Base-by-base conservation (phyloP, 768 basidiomycete species). In the Termitomyces sp. region DNA sequence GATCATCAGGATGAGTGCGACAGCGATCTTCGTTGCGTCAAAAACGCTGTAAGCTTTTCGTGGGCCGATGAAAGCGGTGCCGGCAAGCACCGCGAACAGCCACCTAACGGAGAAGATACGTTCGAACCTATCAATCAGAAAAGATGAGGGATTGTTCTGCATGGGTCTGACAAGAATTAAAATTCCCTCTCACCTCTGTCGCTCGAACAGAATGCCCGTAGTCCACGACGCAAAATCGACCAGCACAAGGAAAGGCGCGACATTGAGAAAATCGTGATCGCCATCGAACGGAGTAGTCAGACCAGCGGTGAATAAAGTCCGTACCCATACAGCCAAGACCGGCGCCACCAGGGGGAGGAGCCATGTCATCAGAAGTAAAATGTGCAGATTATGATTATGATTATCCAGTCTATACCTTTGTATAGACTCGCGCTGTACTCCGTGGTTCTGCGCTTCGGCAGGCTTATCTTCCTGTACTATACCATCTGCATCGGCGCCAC, bases 321-420 rank as follows among this genome's bases (percentile, higher is more conserved):
- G 82, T 2, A 87, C 87, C 95, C 95, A 98, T 2, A 96, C 93
- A 1, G 82, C 86, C 26, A 98, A 74, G 6, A 88, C 86, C 0
- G 91, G 87, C 2, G 84, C 87, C 6, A 79, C 79, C 54, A 91
- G 74, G 1, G 94, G 94, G 0, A 96, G 71, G 2, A 94, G 74
- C 80, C 86, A 87, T 17, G 89, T 86, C 81, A 94, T 84, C 35
- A 94, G 73, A 51, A 94, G 71, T 11, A 94, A 68, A 0, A 91
- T 31, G 61, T 91, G 85, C 56, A 77, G 68, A 54, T 79, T 84
- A 54, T 85, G 79, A 53, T 81, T 70, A 48, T 75, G 66, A 47
- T 77, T 77, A 57, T 73, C 65, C 58, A 57, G 60, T 49, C 60
- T 55, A 37, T 60, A 23, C 5, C 51, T 53, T 37, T 38, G 35